These are phyloP conservation scores for Cyberlindnera subsufficiens DNA, from an alignment of 805 yeast species.

Conservation along the genomic window DNA sequence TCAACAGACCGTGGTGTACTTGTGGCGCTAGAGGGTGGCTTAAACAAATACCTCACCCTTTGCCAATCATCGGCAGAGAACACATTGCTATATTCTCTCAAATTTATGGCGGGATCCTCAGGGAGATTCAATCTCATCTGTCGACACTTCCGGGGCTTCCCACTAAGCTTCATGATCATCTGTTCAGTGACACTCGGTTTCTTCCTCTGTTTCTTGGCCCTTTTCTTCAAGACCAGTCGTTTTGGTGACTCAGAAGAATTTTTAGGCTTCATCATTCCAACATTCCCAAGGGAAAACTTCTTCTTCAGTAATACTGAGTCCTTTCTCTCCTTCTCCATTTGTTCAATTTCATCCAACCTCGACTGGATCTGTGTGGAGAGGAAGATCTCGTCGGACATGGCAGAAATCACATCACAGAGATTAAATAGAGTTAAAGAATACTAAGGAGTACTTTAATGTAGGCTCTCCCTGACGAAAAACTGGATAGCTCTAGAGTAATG, in stretches of 20 bases:
- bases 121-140: slow-evolving; percentile 1
- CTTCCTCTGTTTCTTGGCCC: not conserved
- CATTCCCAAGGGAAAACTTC: too few relatives aligned
- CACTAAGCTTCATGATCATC: slow-evolving; percentile 11
- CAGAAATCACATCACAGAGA: not conserved
- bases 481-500: too few relatives aligned
- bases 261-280: too few relatives aligned
- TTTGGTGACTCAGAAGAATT: too few relatives aligned
- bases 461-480: too few relatives aligned
- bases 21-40: not conserved
- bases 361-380: slow-evolving; percentile 22
- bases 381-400: slow-evolving; percentile 7
- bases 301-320: too few relatives aligned
- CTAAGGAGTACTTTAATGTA: too few relatives aligned
- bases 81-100: not conserved
- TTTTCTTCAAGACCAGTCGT: not conserved
- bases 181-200: slow-evolving; percentile 5
- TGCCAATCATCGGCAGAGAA: slow-evolving; percentile 7
- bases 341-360: slow-evolving; percentile 15
- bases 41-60: not conserved
- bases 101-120: not conserved
- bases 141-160: slow-evolving; percentile 10
- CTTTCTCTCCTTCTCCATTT: slow-evolving; percentile 4
- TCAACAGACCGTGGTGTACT: too few relatives aligned
- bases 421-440: too few relatives aligned